Evolutionary conservation across 805 yeast species (phyloP), one percentile per base, ranked within the genome.

Genomic region (Candida piceae): DNA sequence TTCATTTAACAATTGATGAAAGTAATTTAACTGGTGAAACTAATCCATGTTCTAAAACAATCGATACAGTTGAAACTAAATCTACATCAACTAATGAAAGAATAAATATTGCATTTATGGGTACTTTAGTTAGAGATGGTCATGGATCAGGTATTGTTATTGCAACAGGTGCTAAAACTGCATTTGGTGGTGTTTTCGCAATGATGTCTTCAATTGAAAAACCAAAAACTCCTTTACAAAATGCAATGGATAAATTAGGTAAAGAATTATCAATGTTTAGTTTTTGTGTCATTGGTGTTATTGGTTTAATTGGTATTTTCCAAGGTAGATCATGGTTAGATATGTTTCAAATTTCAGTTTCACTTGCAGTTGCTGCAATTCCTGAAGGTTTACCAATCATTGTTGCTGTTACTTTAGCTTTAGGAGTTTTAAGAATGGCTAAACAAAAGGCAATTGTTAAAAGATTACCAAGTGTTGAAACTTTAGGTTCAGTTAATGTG

Each of bases 351-450:
- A 88, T 93, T 40, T 86, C 96, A 1, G 99, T 93, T 8, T 88
- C 97, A 2, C 70, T 93, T 44, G 99, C 98, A 3, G 99, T 93
- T 15, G 99, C 99, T 34, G 98, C 98, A 4, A 93, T 93, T 50
- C 99, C 99, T 5, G 99, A 93, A 63, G 99, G 99, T 37, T 73
- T 93, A 48, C 98, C 99, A 1, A 93, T 93, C 52, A 93, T 93
- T 58, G 98, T 93, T 28, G 90, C 99, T 5, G 98, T 93, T 8
- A 93, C 98, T 0, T 69, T 93, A 45, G 99, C 98, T 0, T 69
- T 93, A 16, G 98, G 98, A 34, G 98, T 93, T 30, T 69, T 93
- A 48, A 74, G 97, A 64, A 93, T 93, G 98, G 97, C 98, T 5
- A 78, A 77, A 36, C 81, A 88, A 50, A 84, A 83, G 52, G 98